These are phyloP conservation scores for Priceomyces melissophilus DNA, from an alignment of 805 yeast species.

Conservation along the genomic window DNA sequence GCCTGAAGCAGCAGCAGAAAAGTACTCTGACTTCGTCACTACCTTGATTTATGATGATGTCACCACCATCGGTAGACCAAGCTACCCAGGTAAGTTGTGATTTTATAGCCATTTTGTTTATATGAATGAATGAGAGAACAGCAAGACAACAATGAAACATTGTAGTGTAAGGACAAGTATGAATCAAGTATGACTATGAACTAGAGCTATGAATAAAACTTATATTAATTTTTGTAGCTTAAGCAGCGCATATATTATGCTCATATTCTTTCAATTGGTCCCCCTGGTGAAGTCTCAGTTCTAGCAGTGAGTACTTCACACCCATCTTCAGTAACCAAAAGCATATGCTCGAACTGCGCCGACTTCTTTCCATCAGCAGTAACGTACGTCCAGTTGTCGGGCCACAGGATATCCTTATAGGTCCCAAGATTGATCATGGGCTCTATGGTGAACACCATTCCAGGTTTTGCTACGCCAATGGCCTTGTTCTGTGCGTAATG, in stretches of 20 bases:
- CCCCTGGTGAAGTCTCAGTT: conserved; percentile 82
- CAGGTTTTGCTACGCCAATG: conserved; percentile 90
- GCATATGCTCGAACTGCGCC: conserved; percentile 95
- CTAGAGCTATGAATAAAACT: too few relatives aligned
- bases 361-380: conserved; percentile 87
- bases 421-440: conserved; percentile 93
- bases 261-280: conserved; percentile 59
- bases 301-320: conserved; percentile 87
- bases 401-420: conserved; percentile 83
- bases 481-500: conserved; percentile 94
- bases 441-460: conserved; percentile 95
- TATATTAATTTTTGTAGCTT: too few relatives aligned
- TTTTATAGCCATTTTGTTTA: conserved; percentile 1
- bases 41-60: conserved; percentile 72
- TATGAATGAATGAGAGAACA: conserved; percentile 3
- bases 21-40: conserved; percentile 75
- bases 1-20: conserved; percentile 70
- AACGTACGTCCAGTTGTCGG: conserved; percentile 94
- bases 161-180: too few relatives aligned
- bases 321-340: conserved; percentile 90
- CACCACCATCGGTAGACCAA: conserved; percentile 49
- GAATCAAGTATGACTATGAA: too few relatives aligned
- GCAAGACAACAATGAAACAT: too few relatives aligned
- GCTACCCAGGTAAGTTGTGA: conserved; percentile 40
- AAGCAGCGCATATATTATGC: too few relatives aligned